These are phyloP conservation scores for Ceratocystiopsis sp. DNA, from an alignment of 2,329 filamentous ascomycete species.

Conservation along the genomic window DNA sequence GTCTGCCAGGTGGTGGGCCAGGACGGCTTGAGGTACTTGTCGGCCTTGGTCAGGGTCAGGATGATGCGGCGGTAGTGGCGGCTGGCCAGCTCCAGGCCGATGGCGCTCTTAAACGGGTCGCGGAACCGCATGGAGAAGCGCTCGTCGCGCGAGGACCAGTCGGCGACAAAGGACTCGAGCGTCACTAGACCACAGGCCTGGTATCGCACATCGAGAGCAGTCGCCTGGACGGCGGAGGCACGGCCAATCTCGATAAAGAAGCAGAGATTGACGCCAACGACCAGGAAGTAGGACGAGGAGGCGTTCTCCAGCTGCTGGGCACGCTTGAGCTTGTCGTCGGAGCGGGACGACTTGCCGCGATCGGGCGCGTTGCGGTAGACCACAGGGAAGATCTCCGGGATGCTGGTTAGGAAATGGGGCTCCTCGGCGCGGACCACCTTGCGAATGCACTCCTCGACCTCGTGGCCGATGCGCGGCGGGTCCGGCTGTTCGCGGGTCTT, in stretches of 20 bases:
- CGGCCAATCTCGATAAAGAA: constrained; percentile 33
- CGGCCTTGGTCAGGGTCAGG: constrained; percentile 33
- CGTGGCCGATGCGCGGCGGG: constrained; percentile 24
- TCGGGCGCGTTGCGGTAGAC: constrained; percentile 27
- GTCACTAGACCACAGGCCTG: constrained; percentile 34
- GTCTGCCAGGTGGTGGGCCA: constrained; percentile 40
- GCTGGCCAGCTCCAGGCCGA: constrained; percentile 30
- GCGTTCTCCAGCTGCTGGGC: constrained; percentile 27
- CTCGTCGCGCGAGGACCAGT: constrained; percentile 34
- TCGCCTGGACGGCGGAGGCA: constrained; percentile 23
- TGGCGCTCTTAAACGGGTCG: constrained; percentile 17
- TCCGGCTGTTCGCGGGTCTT: constrained; percentile 16
- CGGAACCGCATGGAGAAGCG: constrained; percentile 38
- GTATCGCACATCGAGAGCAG: constrained; percentile 30
- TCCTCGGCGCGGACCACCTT: constrained; percentile 29
- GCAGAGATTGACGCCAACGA: constrained; percentile 34
- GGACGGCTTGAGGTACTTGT: constrained; percentile 38
- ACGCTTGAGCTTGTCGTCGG: constrained; percentile 27
- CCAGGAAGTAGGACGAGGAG: constrained; percentile 38
- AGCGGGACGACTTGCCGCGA: constrained; percentile 17
- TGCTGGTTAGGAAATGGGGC: constrained; percentile 17
- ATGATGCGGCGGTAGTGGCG: constrained; percentile 36
- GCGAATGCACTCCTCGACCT: constrained; percentile 29
- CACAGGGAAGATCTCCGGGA: constrained; percentile 33
- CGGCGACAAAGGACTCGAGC: constrained; percentile 32